These are phyloP conservation scores for Musa acuminata DNA, from an alignment of 176 grass and related monocot species.

Conservation along the genomic window DNA sequence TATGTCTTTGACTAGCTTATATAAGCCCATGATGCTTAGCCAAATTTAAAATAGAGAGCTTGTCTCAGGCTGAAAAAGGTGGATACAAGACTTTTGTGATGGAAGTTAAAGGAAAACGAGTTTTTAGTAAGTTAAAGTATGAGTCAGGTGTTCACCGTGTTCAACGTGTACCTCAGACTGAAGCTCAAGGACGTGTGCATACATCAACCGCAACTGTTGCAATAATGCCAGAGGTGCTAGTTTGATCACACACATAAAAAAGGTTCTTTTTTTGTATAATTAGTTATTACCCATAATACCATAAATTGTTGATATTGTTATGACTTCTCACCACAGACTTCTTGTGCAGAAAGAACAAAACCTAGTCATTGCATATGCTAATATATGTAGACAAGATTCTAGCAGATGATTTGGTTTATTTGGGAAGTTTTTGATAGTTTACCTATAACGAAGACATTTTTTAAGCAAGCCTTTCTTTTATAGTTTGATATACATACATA, in stretches of 20 bases:
- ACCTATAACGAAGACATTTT: too few relatives aligned
- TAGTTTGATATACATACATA: constrained; percentile 1
- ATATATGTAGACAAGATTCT: not conserved
- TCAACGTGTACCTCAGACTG: constrained; percentile 86
- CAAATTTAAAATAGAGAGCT: constrained; percentile 11
- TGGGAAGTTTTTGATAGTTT: not conserved
- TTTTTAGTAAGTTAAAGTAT: constrained; percentile 93
- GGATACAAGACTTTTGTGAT: constrained; percentile 88
- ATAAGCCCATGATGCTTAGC: constrained; percentile 14
- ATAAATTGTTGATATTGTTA: not conserved
- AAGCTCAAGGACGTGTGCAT: constrained; percentile 82
- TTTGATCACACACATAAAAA: not conserved
- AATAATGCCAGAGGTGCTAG: constrained; percentile 85
- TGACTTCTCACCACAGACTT: too few relatives aligned
- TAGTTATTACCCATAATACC: not conserved
- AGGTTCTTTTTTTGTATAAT: not conserved
- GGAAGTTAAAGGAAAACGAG: constrained; percentile 86
- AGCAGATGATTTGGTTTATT: not conserved
- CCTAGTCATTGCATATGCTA: too few relatives aligned
- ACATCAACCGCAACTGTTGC: constrained; percentile 96
- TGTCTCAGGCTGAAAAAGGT: constrained; percentile 73
- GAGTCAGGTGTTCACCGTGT: constrained; percentile 95
- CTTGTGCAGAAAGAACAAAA: too few relatives aligned
- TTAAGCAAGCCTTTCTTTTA: constrained; percentile 2
- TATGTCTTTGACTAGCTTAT: constrained; percentile 33